Evolutionary conservation across 805 yeast species (phyloP).

Genomic region (Saturnispora hagleri): DNA sequence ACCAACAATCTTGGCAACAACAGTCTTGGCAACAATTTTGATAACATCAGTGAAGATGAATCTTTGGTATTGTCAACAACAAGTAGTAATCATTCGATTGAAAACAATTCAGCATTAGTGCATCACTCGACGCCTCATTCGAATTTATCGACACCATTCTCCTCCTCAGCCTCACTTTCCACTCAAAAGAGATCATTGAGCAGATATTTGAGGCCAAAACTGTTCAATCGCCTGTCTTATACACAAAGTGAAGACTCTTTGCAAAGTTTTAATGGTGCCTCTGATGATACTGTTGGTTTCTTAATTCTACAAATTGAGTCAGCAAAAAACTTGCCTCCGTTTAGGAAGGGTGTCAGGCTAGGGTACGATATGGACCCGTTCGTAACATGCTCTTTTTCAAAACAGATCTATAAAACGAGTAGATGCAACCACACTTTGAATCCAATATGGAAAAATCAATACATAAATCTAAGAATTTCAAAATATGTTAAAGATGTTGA

Average conservation of each 20-base stretch:
- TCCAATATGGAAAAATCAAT: conserved; percentile 68
- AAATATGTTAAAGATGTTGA: conserved; percentile 57
- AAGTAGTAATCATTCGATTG: not conserved
- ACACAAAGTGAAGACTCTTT: not conserved
- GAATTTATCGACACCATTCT: not conserved
- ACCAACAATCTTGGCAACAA: not conserved
- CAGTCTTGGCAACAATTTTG: not conserved
- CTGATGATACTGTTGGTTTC: conserved; percentile 43
- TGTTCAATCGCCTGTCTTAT: not conserved
- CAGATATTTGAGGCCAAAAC: conserved; percentile 1
- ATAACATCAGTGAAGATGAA: not conserved
- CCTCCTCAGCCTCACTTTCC: conserved; percentile 4
- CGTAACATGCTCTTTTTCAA: conserved; percentile 84
- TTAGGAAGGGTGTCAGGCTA: conserved; percentile 57
- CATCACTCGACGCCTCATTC: not conserved
- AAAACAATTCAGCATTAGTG: not conserved
- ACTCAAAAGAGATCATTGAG: conserved; percentile 1
- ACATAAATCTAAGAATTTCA: conserved; percentile 68
- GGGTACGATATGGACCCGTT: conserved; percentile 96
- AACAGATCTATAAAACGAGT: conserved; percentile 76
- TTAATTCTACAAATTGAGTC: conserved; percentile 66
- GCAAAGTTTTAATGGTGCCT: not conserved
- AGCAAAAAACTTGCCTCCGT: conserved; percentile 72
- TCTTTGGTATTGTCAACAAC: not conserved
- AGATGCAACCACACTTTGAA: conserved; percentile 74